Conservation (phyloP, 2,329 filamentous ascomycete genomes). For the Colletotrichum sp. region DNA sequence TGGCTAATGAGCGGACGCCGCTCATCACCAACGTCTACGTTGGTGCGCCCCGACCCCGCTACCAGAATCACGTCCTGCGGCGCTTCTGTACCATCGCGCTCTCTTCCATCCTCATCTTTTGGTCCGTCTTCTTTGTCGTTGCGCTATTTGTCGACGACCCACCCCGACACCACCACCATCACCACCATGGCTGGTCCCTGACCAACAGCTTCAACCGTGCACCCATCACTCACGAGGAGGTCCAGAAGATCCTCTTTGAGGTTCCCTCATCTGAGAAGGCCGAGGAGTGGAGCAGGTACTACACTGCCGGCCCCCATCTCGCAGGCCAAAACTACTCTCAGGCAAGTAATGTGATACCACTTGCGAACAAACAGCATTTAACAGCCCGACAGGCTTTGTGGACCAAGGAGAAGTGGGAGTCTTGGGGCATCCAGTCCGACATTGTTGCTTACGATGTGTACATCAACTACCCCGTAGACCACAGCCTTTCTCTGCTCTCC, state of each 20-base stretch:
- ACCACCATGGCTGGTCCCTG: slow-evolving; percentile 30
- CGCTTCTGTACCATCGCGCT: slow-evolving; percentile 70
- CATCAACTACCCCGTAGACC: slow-evolving; percentile 77
- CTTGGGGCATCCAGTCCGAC: slow-evolving; percentile 69
- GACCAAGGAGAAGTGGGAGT: slow-evolving; percentile 76
- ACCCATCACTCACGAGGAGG: slow-evolving; percentile 49
- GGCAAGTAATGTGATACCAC: slow-evolving; percentile 33
- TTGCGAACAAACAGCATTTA: background rate
- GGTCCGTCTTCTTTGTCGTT: slow-evolving; percentile 54
- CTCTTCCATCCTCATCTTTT: slow-evolving; percentile 56
- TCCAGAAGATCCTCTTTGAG: slow-evolving; percentile 61
- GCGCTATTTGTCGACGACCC: slow-evolving; percentile 43
- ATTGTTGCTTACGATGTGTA: slow-evolving; percentile 78
- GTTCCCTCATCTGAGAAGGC: slow-evolving; percentile 63
- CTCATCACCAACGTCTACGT: slow-evolving; percentile 69
- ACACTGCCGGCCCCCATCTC: slow-evolving; percentile 77
- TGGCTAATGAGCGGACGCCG: slow-evolving; percentile 65
- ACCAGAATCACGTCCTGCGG: slow-evolving; percentile 64
- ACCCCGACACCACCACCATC: slow-evolving; percentile 38
- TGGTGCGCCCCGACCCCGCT: slow-evolving; percentile 56
- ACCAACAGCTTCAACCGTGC: slow-evolving; percentile 27
- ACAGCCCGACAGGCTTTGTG: slow-evolving; percentile 61
- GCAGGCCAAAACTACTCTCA: slow-evolving; percentile 81
- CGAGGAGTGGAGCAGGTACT: slow-evolving; percentile 78
- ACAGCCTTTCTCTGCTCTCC: slow-evolving; percentile 70